Percentiles rank a stretch among this genome's conserved stretches.
Conservation (phyloP, 2,329 filamentous ascomycete species). For the Ceratocystis papillata region DNA sequence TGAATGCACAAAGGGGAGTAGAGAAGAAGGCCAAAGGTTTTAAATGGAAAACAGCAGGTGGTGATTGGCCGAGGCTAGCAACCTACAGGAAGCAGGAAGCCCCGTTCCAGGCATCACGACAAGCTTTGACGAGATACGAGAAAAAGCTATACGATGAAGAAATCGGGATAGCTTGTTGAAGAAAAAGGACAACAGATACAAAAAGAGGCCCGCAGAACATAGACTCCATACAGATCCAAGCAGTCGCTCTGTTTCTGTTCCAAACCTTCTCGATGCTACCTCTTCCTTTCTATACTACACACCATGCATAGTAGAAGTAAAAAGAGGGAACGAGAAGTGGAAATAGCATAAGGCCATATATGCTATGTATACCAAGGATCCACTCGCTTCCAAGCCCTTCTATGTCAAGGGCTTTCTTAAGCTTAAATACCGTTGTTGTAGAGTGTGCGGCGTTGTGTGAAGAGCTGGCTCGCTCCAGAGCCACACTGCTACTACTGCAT, state of each 20-base stretch:
- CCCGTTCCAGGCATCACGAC: neutral
- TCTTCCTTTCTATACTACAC: conserved; percentile 1
- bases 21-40: neutral
- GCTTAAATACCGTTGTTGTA: conserved; percentile 2
- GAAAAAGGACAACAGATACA: neutral
- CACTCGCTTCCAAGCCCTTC: conserved; percentile 7
- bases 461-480: neutral
- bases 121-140: conserved; percentile 1
- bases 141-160: conserved; percentile 42
- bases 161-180: neutral
- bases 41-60: too few species aligned
- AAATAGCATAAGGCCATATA: too few species aligned
- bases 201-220: conserved; percentile 12
- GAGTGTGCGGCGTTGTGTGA: neutral
- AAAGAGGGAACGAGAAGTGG: neutral
- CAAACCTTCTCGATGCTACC: neutral
- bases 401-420: conserved; percentile 11
- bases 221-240: conserved; percentile 2
- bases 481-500: neutral
- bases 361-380: neutral
- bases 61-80: conserved; percentile 36
- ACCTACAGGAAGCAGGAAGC: neutral
- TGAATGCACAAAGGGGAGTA: neutral
- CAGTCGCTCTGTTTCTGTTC: neutral
- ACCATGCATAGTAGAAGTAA: neutral